Base-by-base conservation (phyloP, 768 basidiomycete genomes). In the Coprinellus aureogranulatus region DNA sequence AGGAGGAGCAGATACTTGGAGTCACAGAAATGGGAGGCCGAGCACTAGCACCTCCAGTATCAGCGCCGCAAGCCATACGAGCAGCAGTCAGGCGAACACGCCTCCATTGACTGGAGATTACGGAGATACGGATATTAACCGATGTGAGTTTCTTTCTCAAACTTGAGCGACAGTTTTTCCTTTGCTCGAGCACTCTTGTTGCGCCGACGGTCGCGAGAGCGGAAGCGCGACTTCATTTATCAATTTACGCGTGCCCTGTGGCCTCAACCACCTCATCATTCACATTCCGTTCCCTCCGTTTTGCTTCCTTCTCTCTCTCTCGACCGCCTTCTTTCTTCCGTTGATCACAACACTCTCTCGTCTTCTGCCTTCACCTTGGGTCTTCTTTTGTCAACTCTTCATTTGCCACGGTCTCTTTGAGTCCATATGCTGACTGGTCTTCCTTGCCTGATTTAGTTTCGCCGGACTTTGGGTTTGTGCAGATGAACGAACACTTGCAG, bases 391-490 rank as follows among this genome's bases (percentile, higher is more conserved):
- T 44, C 41, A 44, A 22, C 14, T 22, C 41, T 39, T 39, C 37
- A 39, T 39, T 39, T 39, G 18, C 18, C 37, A 39, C 41, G 51
- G 47, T 42, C 50, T 41, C 46, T 18, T 45, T 48, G 37, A n/a
- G 30, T 52, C n/a, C 58, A 52, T 55, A 58, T 62, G 58, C 61
- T 62, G 53, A 62, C 54, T 54, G 53, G 20, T n/a, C 20, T 55
- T 61, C 49, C 53, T 39, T 52, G 27, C 30, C 10, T 41, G 54
- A 62, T 51, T 34, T 54, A 60, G 89, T 87, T 82, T 88, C 89
- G 67, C 89, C 89, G 73, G 89, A 90, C 80, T 90, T 89, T 77
- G 90, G 87, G 59, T 91, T 84, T 75, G 88, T 90, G 67, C 79
- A 81, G 66, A 87, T 90, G 87, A 89, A 85, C 72, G 89, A 89